Evolutionary conservation across 805 yeast species (phyloP).

Genomic region (Maudiozyma saulgeensis): DNA sequence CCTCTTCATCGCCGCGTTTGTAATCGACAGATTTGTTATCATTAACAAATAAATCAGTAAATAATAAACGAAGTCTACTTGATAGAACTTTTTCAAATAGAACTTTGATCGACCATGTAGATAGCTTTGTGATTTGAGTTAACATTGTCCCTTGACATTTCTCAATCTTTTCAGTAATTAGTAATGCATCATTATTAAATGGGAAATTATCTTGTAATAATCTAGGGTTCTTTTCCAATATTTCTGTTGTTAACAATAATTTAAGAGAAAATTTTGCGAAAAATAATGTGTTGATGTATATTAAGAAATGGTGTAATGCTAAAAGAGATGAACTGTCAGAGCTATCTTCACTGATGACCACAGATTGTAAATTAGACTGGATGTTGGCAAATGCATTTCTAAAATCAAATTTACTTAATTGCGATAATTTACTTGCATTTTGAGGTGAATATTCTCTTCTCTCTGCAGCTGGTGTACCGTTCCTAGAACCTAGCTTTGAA

Average conservation of each 20-base stretch:
- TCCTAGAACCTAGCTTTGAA: slow-evolving; percentile 1
- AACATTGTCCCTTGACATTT: slow-evolving; percentile 18
- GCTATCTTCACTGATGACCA: slow-evolving; percentile 23
- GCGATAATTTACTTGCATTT: slow-evolving; percentile 14
- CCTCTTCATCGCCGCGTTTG: neutral
- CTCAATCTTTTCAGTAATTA: slow-evolving; percentile 20
- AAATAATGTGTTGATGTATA: slow-evolving; percentile 65
- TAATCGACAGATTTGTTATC: slow-evolving; percentile 8
- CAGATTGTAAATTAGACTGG: slow-evolving; percentile 27
- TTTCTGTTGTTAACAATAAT: slow-evolving; percentile 35
- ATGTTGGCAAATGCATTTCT: slow-evolving; percentile 32
- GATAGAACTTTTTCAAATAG: slow-evolving; percentile 31
- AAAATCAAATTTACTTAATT: slow-evolving; percentile 23
- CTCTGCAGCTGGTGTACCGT: slow-evolving; percentile 7
- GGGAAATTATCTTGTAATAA: slow-evolving; percentile 31
- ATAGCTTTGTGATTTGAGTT: slow-evolving; percentile 24
- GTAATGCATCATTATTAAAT: slow-evolving; percentile 29
- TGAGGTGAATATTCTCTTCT: slow-evolving; percentile 6
- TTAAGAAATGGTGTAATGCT: slow-evolving; percentile 49
- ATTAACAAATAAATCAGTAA: slow-evolving; percentile 34
- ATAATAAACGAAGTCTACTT: slow-evolving; percentile 33
- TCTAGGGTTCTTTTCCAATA: slow-evolving; percentile 25
- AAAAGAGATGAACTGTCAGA: slow-evolving; percentile 21
- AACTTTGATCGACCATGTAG: slow-evolving; percentile 34
- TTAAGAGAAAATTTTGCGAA: slow-evolving; percentile 49